These are phyloP conservation scores for Peltaster fructicola DNA, from an alignment of 2,329 filamentous ascomycete genomes.

Conservation along the genomic window DNA sequence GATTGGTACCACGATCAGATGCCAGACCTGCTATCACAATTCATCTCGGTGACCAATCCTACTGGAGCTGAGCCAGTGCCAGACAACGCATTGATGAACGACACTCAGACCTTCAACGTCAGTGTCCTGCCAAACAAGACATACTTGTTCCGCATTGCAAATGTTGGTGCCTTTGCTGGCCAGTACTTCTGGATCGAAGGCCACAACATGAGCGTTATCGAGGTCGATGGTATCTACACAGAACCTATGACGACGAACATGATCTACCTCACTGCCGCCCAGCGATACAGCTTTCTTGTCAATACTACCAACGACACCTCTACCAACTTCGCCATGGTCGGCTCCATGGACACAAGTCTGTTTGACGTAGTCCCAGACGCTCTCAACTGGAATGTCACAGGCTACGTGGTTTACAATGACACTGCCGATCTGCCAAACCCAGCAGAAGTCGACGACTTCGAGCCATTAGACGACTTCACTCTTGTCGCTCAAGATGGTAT, in stretches of 20 bases:
- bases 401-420: constrained; percentile 38
- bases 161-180: constrained; percentile 52
- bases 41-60: constrained; percentile 36
- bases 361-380: constrained; percentile 51
- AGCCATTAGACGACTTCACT: constrained; percentile 55
- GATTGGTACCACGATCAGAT: constrained; percentile 53
- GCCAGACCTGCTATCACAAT: constrained; percentile 32
- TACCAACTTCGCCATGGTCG: constrained; percentile 43
- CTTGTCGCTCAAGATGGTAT: constrained; percentile 52
- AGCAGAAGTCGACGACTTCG: constrained; percentile 40
- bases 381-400: constrained; percentile 47
- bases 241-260: constrained; percentile 40
- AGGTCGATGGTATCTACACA: constrained; percentile 53
- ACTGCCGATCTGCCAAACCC: constrained; percentile 30
- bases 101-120: constrained; percentile 30
- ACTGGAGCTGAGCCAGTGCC: constrained; percentile 49
- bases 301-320: constrained; percentile 38
- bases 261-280: constrained; percentile 50
- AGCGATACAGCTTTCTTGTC: constrained; percentile 51
- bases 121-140: constrained; percentile 33
- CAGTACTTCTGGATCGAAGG: constrained; percentile 56
- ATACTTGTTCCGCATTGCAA: constrained; percentile 51
- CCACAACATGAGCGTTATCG: constrained; percentile 46
- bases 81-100: constrained; percentile 47
- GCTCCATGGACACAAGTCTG: constrained; percentile 30